Percentiles rank a stretch among this genome's conserved stretches.
phyloP scores from a whole-genome alignment of 2,329 filamentous ascomycete species.

The Fusarium bulbicola region DNA sequence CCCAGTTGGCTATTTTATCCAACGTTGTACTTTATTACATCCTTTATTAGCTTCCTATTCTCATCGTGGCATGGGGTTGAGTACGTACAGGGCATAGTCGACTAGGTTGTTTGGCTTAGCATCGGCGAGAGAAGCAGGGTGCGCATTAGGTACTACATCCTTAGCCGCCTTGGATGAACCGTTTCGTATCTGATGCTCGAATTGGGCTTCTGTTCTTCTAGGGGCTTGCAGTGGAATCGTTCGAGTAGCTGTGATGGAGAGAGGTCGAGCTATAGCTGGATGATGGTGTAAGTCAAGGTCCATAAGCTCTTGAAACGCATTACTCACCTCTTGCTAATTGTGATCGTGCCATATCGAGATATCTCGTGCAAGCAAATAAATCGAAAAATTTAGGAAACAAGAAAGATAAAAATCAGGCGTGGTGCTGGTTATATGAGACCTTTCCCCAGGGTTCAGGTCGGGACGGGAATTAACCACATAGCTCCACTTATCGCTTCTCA shows the following conservation, averaged over 20 bases:
- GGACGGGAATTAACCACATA: slow-evolving; percentile 23
- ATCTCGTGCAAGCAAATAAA: neutral
- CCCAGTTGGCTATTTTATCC: slow-evolving; percentile 66
- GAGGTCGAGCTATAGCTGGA: slow-evolving; percentile 1
- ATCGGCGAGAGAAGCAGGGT: slow-evolving; percentile 3
- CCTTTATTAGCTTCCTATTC: accelerated
- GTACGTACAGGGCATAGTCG: slow-evolving; percentile 26
- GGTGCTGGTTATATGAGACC: neutral
- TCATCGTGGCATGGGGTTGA: accelerated
- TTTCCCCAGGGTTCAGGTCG: neutral
- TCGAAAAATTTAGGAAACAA: neutral
- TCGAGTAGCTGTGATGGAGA: neutral
- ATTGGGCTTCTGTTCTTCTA: neutral
- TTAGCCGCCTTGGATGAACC: neutral
- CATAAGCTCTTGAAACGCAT: accelerated
- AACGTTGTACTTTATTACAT: slow-evolving; percentile 55
- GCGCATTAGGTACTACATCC: neutral
- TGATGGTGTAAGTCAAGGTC: slow-evolving; percentile 14
- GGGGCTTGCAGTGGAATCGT: neutral
- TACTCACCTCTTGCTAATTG: slow-evolving; percentile 9
- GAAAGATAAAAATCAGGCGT: neutral
- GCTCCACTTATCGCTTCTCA: neutral
- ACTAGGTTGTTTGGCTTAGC: slow-evolving; percentile 18
- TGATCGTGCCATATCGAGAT: neutral
- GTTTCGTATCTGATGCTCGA: neutral